A percentile compares a stretch with the other conserved stretches of the same genome.
These are phyloP conservation scores for Pleurotus sapidus DNA, from an alignment of 768 basidiomycete genomes.

Conservation along the genomic window DNA sequence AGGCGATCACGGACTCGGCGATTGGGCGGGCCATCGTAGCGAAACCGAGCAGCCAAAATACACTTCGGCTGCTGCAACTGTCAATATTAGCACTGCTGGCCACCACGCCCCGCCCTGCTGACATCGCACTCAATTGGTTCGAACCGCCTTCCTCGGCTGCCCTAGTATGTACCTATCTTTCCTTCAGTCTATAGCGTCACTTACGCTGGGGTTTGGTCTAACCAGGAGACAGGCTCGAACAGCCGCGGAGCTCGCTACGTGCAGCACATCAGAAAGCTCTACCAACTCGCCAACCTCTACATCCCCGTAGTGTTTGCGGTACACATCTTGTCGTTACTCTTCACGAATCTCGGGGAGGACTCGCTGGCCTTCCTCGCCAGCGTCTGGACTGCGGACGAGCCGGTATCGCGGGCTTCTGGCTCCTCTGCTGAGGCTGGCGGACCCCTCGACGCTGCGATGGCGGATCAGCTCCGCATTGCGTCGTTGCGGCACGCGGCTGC, in stretches of 20 bases:
- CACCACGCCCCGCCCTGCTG: constrained; percentile 42
- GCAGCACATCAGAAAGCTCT: constrained; percentile 60
- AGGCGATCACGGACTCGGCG: constrained; percentile 44
- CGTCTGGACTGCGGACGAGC: constrained; percentile 44
- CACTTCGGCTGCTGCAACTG: constrained; percentile 55
- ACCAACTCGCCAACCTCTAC: constrained; percentile 61
- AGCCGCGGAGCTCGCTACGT: constrained; percentile 43
- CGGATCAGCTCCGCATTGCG: constrained; percentile 38
- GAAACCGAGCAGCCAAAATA: constrained; percentile 61
- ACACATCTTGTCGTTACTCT: constrained; percentile 59
- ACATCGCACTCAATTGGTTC: constrained; percentile 51
- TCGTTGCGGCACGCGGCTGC: constrained; percentile 77
- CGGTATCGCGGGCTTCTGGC: constrained; percentile 67
- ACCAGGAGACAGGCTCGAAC: constrained; percentile 11
- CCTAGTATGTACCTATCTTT: background rate
- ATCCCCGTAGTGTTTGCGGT: constrained; percentile 44
- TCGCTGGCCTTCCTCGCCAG: constrained; percentile 80
- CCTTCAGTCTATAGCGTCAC: constrained; percentile 4
- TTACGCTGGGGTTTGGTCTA: no score
- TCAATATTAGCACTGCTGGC: constrained; percentile 52
- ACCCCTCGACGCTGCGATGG: constrained; percentile 13
- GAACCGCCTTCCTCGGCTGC: constrained; percentile 22
- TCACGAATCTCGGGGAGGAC: constrained; percentile 66
- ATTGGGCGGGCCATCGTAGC: constrained; percentile 47
- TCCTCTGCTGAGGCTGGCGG: constrained; percentile 59